Evolutionary conservation across 2,329 filamentous ascomycete genomes (phyloP), one percentile per base, ranked within the genome.

Genomic region (Tolypocladium cylindrosporum): DNA sequence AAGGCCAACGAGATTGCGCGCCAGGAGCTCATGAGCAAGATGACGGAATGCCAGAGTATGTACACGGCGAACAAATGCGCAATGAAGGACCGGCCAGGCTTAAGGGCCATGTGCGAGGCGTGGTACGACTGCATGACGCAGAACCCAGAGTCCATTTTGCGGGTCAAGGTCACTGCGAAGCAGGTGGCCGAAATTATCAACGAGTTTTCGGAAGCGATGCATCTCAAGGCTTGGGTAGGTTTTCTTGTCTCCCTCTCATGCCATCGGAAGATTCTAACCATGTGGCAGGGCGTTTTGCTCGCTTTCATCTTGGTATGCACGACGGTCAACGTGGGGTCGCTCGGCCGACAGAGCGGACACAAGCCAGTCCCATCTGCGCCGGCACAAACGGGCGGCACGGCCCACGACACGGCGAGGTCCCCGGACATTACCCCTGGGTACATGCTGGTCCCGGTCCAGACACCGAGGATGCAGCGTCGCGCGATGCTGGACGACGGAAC

Each of bases 131-230:
- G 94, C 73, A 96, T 96, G 90, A 85, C 87, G 63, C 84, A 87
- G 63, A 90, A 97, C 67, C 87, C 91, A 0, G 80, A 86, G 51
- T 84, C 85, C 58, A 85, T 96, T 58, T 91, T 90, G 63, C 81
- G 87, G 42, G 88, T 93, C 48, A 88, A 87, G 66, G 85, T 96
- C 43, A 90, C 88, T 21, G 92, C 91, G 6, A 88, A 90, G 67
- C 94, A 92, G 34, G 89, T 97, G 68, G 93, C 93, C 1, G 85
- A 91, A 68, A 96, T 99, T 45, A 87, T 97, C 72, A 97, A 97
- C 70, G 88, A 88, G 66, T 97, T 97, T 71, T 87, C 96, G 5
- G 91, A 96, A 65, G 86, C 90, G 7, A 92, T 97, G 72, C 91
- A 88, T 62, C 88, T 90, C 72, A 97, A 97, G 72, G 79, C 81